Percentiles rank a stretch among this genome's conserved stretches.
Evolutionary conservation across 1,139 yeast genomes (phyloP).

Genomic region (Kodamaea plutei): DNA sequence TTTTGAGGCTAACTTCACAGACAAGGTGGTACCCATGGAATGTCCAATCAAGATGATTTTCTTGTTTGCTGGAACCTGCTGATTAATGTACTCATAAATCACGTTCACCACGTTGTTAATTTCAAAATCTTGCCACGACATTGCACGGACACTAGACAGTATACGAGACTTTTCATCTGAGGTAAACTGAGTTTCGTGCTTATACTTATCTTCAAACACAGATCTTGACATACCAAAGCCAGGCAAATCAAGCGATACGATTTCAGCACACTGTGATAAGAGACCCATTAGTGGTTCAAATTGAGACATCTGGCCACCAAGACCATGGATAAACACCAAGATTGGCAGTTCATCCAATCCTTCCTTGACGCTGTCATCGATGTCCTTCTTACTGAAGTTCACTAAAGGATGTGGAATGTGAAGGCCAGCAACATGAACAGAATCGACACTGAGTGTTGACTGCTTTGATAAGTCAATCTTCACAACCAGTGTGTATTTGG

Average conservation of each 20-base stretch:
- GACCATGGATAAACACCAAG: slow-evolving; percentile 62
- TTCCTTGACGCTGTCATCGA: slow-evolving; percentile 22
- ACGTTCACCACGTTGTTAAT: slow-evolving; percentile 49
- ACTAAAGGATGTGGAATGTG: slow-evolving; percentile 53
- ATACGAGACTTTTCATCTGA: slow-evolving; percentile 26
- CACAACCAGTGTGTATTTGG: slow-evolving; percentile 42
- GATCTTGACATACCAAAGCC: slow-evolving; percentile 63
- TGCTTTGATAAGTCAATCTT: slow-evolving; percentile 28
- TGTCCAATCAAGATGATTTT: slow-evolving; percentile 64
- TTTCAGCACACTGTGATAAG: slow-evolving; percentile 62
- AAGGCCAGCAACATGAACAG: slow-evolving; percentile 38
- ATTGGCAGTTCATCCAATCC: slow-evolving; percentile 52
- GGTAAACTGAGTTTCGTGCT: slow-evolving; percentile 22
- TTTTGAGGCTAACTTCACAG: slow-evolving; percentile 42
- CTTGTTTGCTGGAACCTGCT: slow-evolving; percentile 37
- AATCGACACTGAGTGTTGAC: slow-evolving; percentile 26
- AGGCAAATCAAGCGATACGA: slow-evolving; percentile 64
- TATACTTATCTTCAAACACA: slow-evolving; percentile 15
- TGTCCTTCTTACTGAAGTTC: slow-evolving; percentile 42
- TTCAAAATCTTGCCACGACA: slow-evolving; percentile 43
- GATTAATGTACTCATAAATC: slow-evolving; percentile 36
- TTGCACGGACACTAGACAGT: slow-evolving; percentile 23
- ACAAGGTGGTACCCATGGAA: slow-evolving; percentile 69
- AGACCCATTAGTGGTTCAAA: slow-evolving; percentile 64
- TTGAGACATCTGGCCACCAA: slow-evolving; percentile 76